These are phyloP conservation scores for Microascus cirrosus DNA, from an alignment of 2,329 filamentous ascomycete species.

Conservation along the genomic window DNA sequence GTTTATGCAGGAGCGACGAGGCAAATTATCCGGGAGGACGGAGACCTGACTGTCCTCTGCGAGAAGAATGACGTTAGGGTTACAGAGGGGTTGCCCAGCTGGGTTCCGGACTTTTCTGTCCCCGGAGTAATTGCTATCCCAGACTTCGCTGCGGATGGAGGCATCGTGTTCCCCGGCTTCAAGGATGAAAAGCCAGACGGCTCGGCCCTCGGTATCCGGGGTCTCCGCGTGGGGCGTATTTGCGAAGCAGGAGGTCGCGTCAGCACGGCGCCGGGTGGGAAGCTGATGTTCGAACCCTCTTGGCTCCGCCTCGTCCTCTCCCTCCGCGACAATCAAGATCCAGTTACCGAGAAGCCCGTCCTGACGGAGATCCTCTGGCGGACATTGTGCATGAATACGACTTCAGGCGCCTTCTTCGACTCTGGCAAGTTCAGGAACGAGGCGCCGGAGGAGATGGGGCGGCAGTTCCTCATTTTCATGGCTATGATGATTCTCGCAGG, in stretches of 20 bases:
- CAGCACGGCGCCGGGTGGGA: conserved; percentile 8
- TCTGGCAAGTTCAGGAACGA: conserved; percentile 5
- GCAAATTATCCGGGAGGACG: conserved; percentile 10
- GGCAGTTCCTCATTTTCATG: conserved; percentile 12
- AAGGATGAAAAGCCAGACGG: not conserved
- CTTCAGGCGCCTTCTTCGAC: conserved; percentile 11
- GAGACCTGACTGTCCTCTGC: conserved; percentile 9
- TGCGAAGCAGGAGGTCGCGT: conserved; percentile 7
- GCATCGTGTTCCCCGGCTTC: not conserved
- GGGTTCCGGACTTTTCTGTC: conserved; percentile 14
- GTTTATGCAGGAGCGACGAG: conserved; percentile 12
- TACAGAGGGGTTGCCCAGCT: conserved; percentile 9
- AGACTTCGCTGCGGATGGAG: conserved; percentile 10
- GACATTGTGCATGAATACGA: conserved; percentile 16
- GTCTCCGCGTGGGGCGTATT: conserved; percentile 9
- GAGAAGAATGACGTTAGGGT: conserved; percentile 7
- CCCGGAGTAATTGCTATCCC: conserved; percentile 11
- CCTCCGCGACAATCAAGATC: not conserved
- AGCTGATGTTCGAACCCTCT: conserved; percentile 12
- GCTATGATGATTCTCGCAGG: conserved; percentile 15
- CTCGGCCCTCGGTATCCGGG: conserved; percentile 6
- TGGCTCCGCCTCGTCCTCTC: conserved; percentile 12
- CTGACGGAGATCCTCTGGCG: conserved; percentile 12
- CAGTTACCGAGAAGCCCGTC: not conserved
- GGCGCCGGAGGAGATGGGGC: conserved; percentile 10